Evolutionary conservation across 2,329 filamentous ascomycete species (phyloP).

Genomic region (Nigrospora sphaerica): DNA sequence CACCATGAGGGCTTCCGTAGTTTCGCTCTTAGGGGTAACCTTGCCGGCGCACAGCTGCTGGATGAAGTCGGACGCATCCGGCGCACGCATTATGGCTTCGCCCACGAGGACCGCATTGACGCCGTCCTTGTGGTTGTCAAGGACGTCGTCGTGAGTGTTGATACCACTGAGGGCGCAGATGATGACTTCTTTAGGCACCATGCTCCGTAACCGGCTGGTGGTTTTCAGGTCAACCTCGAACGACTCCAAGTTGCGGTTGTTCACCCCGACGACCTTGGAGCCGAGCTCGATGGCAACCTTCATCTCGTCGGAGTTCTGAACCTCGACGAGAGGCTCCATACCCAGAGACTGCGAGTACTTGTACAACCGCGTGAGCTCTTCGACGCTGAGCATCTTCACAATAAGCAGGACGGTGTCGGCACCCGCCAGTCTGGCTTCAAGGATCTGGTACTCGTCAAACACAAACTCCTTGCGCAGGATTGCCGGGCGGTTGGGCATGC

Average conservation of each 20-base stretch:
- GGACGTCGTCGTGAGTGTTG: slow-evolving; percentile 78
- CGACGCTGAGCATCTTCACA: slow-evolving; percentile 89
- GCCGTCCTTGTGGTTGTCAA: slow-evolving; percentile 79
- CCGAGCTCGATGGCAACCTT: slow-evolving; percentile 77
- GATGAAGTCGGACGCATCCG: slow-evolving; percentile 78
- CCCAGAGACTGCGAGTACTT: slow-evolving; percentile 82
- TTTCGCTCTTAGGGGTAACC: slow-evolving; percentile 25
- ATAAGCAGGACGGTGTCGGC: slow-evolving; percentile 94
- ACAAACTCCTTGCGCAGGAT: slow-evolving; percentile 94
- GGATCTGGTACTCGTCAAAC: slow-evolving; percentile 96
- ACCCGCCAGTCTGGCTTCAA: slow-evolving; percentile 86
- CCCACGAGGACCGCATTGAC: slow-evolving; percentile 92
- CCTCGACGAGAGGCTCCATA: slow-evolving; percentile 97
- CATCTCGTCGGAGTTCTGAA: slow-evolving; percentile 94
- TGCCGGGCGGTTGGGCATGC: slow-evolving; percentile 87
- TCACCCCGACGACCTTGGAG: slow-evolving; percentile 89
- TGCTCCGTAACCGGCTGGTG: slow-evolving; percentile 77
- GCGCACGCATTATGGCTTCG: slow-evolving; percentile 89
- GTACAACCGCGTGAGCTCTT: slow-evolving; percentile 71
- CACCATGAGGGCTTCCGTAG: slow-evolving; percentile 54
- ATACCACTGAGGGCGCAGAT: slow-evolving; percentile 95
- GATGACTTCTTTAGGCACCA: slow-evolving; percentile 79
- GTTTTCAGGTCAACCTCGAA: slow-evolving; percentile 96
- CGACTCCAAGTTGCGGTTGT: slow-evolving; percentile 92
- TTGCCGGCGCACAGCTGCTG: slow-evolving; percentile 66